These are phyloP conservation scores for Petunia secreta DNA, from an alignment of 257 asterid genomes.

Conservation along the genomic window DNA sequence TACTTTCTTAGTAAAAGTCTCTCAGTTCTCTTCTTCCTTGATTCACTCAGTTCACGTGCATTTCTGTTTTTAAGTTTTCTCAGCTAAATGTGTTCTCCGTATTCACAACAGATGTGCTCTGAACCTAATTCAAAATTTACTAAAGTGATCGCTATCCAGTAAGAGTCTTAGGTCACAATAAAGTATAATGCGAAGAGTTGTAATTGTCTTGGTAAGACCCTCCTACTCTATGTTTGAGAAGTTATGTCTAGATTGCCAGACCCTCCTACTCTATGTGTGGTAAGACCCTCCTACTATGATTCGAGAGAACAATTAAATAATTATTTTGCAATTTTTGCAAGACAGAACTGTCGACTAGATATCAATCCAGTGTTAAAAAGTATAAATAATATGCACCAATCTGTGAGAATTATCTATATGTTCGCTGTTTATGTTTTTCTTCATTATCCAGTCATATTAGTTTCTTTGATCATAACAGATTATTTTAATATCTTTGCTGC, in stretches of 20 bases:
- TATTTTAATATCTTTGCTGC: conserved; percentile 4
- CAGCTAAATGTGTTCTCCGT: background rate
- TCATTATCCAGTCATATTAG: conserved; percentile 8
- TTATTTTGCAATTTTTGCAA: background rate
- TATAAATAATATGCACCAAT: background rate
- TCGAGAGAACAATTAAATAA: background rate
- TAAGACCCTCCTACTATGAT: background rate
- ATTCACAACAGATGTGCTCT: background rate
- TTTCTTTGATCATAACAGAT: conserved; percentile 9
- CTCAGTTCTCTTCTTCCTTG: conserved; percentile 3
- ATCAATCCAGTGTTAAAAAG: background rate
- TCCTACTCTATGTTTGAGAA: conserved; percentile 1
- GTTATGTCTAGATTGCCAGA: background rate
- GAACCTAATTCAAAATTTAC: background rate
- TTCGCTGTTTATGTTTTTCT: background rate
- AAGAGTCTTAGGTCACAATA: conserved; percentile 4
- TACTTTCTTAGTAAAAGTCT: background rate
- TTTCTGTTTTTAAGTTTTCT: background rate
- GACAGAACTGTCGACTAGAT: background rate
- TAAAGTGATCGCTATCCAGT: background rate
- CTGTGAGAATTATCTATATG: conserved; percentile 16
- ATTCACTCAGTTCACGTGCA: background rate
- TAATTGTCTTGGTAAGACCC: conserved; percentile 5
- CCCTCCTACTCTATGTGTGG: background rate
- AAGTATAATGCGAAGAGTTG: background rate